Percentiles rank a stretch among this genome's conserved stretches.
These are phyloP conservation scores for Amyloporia xantha DNA, from an alignment of 768 basidiomycete genomes.

Conservation along the genomic window DNA sequence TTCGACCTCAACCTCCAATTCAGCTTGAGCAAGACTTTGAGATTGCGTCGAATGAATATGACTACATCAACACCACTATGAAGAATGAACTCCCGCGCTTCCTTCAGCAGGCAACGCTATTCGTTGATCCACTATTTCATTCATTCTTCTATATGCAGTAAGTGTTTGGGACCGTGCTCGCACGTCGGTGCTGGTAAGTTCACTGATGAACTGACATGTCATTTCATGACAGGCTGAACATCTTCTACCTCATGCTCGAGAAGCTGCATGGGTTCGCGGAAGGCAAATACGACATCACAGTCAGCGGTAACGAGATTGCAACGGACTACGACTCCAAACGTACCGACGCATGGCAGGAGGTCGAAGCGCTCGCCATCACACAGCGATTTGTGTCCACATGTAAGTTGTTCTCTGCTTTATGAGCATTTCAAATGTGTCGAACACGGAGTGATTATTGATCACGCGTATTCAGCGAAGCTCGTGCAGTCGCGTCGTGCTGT, in stretches of 20 bases:
- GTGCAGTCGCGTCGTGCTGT: conserved; percentile 49
- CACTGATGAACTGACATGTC: not conserved
- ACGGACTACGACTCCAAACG: conserved; percentile 72
- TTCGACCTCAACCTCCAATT: not conserved
- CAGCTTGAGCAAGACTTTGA: conserved; percentile 97
- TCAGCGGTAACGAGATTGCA: conserved; percentile 63
- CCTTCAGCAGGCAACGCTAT: conserved; percentile 78
- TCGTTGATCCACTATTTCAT: conserved; percentile 96
- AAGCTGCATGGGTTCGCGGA: conserved; percentile 85
- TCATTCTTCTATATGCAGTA: conserved; percentile 99
- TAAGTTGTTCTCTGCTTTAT: too few species aligned
- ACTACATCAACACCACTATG: conserved; percentile 83
- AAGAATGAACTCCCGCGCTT: conserved; percentile 94
- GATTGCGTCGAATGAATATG: conserved; percentile 85
- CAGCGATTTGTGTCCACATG: conserved; percentile 84
- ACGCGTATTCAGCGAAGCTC: conserved; percentile 60
- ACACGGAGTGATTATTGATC: too few species aligned
- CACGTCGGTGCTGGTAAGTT: not conserved
- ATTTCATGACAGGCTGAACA: conserved; percentile 67
- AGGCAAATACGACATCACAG: conserved; percentile 64
- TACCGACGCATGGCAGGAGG: conserved; percentile 72
- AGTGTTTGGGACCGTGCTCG: too few species aligned
- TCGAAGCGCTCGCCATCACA: conserved; percentile 76
- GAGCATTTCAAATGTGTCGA: too few species aligned
- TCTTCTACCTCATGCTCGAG: conserved; percentile 91